phyloP scores from a whole-genome alignment of 768 basidiomycete genomes.

The Podaxis sp. region DNA sequence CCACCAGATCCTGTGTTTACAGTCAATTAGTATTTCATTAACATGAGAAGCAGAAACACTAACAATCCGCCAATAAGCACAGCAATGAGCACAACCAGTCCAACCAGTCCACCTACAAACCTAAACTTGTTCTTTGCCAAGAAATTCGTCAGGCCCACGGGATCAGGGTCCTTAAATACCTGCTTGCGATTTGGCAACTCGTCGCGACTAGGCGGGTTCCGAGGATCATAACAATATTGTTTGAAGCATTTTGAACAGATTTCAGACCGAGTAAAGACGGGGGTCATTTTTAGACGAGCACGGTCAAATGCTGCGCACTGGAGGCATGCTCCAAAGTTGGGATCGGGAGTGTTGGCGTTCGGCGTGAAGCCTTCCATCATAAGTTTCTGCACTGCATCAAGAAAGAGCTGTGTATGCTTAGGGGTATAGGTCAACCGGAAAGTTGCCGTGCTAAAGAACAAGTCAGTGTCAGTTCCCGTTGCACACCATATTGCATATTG shows the following conservation, averaged over 20 bases:
- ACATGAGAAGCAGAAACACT: slow-evolving; percentile 22
- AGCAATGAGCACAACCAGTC: slow-evolving; percentile 40
- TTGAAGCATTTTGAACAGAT: slow-evolving; percentile 46
- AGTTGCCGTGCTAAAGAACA: slow-evolving; percentile 47
- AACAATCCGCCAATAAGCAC: slow-evolving; percentile 38
- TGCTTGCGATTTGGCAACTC: slow-evolving; percentile 46
- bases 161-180: slow-evolving; percentile 55
- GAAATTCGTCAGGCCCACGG: slow-evolving; percentile 45
- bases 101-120: slow-evolving; percentile 49
- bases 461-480: not conserved
- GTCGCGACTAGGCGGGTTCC: slow-evolving; percentile 39
- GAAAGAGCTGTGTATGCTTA: slow-evolving; percentile 52
- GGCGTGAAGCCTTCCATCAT: slow-evolving; percentile 61
- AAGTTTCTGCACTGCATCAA: slow-evolving; percentile 60
- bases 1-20: slow-evolving; percentile 27
- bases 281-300: slow-evolving; percentile 39
- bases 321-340: slow-evolving; percentile 64
- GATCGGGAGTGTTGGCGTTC: slow-evolving; percentile 58
- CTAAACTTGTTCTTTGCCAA: slow-evolving; percentile 43
- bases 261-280: slow-evolving; percentile 37
- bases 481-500: not conserved
- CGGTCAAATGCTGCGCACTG: slow-evolving; percentile 64
- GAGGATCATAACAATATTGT: slow-evolving; percentile 56
- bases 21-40: not conserved
- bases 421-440: slow-evolving; percentile 61